phyloP scores from a whole-genome alignment of 1,284 basidiomycete species.

The Singerocomus rubriflavus region DNA sequence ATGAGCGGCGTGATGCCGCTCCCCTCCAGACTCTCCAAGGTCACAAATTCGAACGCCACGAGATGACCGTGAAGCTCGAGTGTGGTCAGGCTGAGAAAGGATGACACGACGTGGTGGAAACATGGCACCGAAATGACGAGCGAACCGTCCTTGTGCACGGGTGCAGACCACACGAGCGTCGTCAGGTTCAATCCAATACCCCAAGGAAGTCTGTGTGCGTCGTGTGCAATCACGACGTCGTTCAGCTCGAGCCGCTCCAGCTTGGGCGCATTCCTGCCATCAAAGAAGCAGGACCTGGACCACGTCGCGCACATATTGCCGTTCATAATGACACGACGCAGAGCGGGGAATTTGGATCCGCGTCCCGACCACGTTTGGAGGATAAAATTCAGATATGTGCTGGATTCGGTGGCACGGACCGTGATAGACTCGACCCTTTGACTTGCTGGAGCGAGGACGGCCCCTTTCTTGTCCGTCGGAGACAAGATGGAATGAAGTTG shows the following conservation, averaged over 20 bases:
- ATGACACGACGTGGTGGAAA: conserved; percentile 20
- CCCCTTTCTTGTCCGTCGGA: not conserved
- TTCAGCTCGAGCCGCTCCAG: conserved; percentile 17
- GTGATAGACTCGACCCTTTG: conserved; percentile 15
- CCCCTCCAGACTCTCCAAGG: conserved; percentile 3
- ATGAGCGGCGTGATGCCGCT: conserved; percentile 11
- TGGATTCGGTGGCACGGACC: conserved; percentile 14
- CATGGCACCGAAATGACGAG: conserved; percentile 14
- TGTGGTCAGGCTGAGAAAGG: conserved; percentile 19
- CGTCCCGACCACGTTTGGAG: conserved; percentile 17
- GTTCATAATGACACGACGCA: conserved; percentile 10
- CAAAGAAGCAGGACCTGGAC: conserved; percentile 22
- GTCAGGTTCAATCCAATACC: conserved; percentile 16
- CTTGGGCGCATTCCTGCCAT: conserved; percentile 14
- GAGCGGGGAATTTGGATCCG: conserved; percentile 10
- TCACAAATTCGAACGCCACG: conserved; percentile 11
- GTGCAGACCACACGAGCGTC: conserved; percentile 24
- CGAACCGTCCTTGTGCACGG: conserved; percentile 8
- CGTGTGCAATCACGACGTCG: conserved; percentile 17
- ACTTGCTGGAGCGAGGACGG: conserved; percentile 4
- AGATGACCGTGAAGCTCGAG: conserved; percentile 20
- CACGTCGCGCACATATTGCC: conserved; percentile 21
- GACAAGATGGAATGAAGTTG: conserved; percentile 21
- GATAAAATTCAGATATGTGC: conserved; percentile 18
- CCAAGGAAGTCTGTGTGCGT: conserved; percentile 10